These are phyloP conservation scores for Puya raimondii DNA, from an alignment of 176 grass and related monocot genomes.

Conservation along the genomic window DNA sequence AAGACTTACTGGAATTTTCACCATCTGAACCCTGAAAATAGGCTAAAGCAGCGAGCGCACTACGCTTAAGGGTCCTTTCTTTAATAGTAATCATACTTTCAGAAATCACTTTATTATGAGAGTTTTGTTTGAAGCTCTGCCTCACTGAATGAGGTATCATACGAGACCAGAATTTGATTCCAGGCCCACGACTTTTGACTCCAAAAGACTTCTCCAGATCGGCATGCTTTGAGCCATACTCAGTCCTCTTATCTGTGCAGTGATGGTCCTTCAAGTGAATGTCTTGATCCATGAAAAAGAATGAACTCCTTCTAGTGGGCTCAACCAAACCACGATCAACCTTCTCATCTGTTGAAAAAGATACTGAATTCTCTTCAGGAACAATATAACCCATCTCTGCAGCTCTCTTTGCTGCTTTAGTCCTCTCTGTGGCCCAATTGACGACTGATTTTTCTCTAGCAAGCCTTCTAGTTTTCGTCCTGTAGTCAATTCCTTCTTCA, in stretches of 20 bases:
- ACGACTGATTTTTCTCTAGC: constrained; percentile 53
- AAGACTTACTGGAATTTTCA: constrained; percentile 27
- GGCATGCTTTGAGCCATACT: constrained; percentile 51
- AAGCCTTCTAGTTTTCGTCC: constrained; percentile 77
- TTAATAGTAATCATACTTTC: constrained; percentile 56
- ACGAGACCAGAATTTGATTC: constrained; percentile 52
- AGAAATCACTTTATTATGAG: constrained; percentile 40
- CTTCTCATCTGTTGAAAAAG: constrained; percentile 18
- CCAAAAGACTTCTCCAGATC: constrained; percentile 72
- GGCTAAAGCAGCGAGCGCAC: constrained; percentile 63
- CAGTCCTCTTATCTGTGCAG: constrained; percentile 38
- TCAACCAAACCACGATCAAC: constrained; percentile 22
- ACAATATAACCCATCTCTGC: constrained; percentile 70
- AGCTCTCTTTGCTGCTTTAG: constrained; percentile 44
- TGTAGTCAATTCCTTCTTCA: constrained; percentile 84
- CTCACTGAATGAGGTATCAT: constrained; percentile 38
- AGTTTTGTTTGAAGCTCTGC: constrained; percentile 50
- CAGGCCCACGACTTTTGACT: constrained; percentile 40
- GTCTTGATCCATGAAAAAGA: constrained; percentile 53
- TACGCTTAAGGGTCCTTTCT: constrained; percentile 67
- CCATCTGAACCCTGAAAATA: constrained; percentile 42
- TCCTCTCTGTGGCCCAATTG: constrained; percentile 38
- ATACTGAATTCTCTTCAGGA: constrained; percentile 31
- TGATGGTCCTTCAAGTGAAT: constrained; percentile 72
- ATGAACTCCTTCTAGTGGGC: constrained; percentile 31